Conservation (phyloP, 352 stramenopile genomes). For the Globisporangium camurandrum region DNA sequence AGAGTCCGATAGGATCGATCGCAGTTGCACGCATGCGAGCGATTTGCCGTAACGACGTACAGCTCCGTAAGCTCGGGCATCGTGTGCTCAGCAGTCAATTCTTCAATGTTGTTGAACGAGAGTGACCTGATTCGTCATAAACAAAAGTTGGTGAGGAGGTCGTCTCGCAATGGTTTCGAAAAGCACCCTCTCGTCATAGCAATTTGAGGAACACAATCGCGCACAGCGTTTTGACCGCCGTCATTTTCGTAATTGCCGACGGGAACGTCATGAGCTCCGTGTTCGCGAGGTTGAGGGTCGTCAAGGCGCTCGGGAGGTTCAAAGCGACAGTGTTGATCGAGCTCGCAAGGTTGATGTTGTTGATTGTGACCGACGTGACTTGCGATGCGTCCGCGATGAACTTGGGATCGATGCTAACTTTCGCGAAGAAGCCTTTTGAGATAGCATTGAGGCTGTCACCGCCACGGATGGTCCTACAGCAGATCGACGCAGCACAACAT, state of each 20-base stretch:
- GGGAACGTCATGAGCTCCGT: slow-evolving; percentile 1
- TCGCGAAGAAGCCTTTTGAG: neutral
- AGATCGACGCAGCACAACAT: neutral
- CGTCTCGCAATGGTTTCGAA: neutral
- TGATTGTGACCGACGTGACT: neutral
- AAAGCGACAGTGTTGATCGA: neutral
- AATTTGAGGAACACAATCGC: neutral
- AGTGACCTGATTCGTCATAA: neutral
- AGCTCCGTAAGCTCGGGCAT: neutral
- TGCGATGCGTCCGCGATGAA: slow-evolving; percentile 1
- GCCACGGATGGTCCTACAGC: neutral
- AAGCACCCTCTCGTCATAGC: too few species aligned
- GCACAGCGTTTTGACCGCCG: neutral
- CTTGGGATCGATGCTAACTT: slow-evolving; percentile 1
- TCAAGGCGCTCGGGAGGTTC: neutral
- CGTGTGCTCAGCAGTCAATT: neutral
- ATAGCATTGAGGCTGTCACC: neutral
- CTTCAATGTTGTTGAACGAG: slow-evolving; percentile 2
- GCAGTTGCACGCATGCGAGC: too few species aligned
- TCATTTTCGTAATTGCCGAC: neutral
- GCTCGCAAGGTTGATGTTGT: neutral
- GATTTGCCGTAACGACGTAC: neutral
- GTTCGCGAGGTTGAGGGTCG: neutral
- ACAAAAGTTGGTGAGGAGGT: neutral
- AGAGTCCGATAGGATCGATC: too few species aligned